Base-by-base conservation (phyloP, 1,284 basidiomycete genomes). In the Cryptococcus sp. region DNA sequence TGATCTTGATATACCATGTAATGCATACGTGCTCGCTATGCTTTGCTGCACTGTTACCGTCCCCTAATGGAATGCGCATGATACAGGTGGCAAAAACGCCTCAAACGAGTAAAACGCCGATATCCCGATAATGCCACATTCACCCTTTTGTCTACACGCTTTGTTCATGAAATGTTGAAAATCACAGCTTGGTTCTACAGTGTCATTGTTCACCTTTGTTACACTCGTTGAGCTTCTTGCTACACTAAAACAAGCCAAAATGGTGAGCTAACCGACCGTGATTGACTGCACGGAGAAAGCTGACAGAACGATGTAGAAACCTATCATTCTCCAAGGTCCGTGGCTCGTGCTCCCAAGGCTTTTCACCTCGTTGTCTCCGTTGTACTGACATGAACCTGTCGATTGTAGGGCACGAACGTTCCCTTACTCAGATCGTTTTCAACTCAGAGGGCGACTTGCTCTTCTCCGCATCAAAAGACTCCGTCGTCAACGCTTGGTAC, bases 371-470 rank as follows among this genome's bases (percentile, higher is more conserved):
- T 23, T 38, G 17, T 23, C 49, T 50, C 29, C 49, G 16, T 20
- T 29, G 22, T 16, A n/a, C 22, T 45, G 13, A 16, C 25, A n/a
- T 26, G 29, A 29, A n/a, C 40, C 6, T 52, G 1, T 44, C 26
- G n/a, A 20, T 49, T 53, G 69, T 78, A 89, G 94, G 95, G 66
- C 95, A 99, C 82, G 94, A 98, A 83, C 92, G 95, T 73, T 91
- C 96, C 59, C 83, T 99, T 74, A 97, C 93, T n/a, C 92, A 95
- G 80, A 89, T 93, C 83, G 91, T 89, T 81, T 92, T 94, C 84
- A 99, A 99, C 83, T 81, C 83, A 57, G 95, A 99, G 77, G 95
- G 95, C 65, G 95, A 99, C 79, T 83, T 99, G 15, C 84, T 99
- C 56, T 98, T 99, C 80, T 89, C 93, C 26, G 91, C 89, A 72